Conservation (phyloP, 257 asterid species). For the Gentiana dahurica region DNA sequence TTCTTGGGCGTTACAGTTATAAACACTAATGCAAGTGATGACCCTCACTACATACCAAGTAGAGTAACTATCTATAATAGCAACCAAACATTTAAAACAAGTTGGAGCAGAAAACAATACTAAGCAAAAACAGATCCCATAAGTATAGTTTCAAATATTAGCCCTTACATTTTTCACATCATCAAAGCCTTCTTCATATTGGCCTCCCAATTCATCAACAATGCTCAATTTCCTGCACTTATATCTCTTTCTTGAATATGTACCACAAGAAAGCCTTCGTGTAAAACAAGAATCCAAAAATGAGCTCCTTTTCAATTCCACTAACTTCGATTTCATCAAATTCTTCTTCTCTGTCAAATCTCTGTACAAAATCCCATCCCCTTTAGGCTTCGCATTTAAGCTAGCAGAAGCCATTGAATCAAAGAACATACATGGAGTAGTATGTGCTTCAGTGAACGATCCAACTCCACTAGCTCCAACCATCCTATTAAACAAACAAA, state of each 20-base stretch:
- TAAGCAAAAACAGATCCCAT: neutral
- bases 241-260: slow-evolving; percentile 23
- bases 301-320: slow-evolving; percentile 26
- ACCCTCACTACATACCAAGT: no score
- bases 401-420: slow-evolving; percentile 24
- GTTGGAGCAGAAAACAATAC: neutral
- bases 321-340: slow-evolving; percentile 17
- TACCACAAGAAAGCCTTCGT: slow-evolving; percentile 16
- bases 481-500: slow-evolving; percentile 16
- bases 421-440: slow-evolving; percentile 33
- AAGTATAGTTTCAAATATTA: neutral
- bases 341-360: slow-evolving; percentile 17
- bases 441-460: slow-evolving; percentile 19
- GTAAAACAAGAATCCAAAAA: slow-evolving; percentile 28
- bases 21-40: no score
- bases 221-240: slow-evolving; percentile 19
- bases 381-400: slow-evolving; percentile 9
- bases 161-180: slow-evolving; percentile 47
- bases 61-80: neutral
- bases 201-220: slow-evolving; percentile 50
- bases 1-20: no score
- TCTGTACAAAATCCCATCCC: slow-evolving; percentile 10
- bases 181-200: slow-evolving; percentile 48
- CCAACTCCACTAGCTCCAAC: slow-evolving; percentile 22
- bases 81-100: neutral